phyloP scores from a whole-genome alignment of 1,284 basidiomycete genomes.

The Cutaneotrichosporon mucoides region DNA sequence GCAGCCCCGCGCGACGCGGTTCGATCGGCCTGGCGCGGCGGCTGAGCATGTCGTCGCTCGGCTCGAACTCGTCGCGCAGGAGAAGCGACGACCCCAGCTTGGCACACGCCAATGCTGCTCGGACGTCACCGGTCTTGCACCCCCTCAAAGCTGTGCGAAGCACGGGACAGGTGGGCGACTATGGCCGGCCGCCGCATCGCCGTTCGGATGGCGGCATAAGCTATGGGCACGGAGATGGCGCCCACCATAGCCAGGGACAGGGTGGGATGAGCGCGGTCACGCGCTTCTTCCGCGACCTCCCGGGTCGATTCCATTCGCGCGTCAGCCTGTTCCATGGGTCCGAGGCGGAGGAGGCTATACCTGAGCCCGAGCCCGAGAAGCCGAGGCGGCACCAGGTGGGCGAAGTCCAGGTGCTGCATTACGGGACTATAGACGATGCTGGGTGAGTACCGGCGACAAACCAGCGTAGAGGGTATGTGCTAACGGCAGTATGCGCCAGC shows the following conservation, averaged over 20 bases:
- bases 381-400: slow-evolving; percentile 32
- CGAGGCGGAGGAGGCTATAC: neutral
- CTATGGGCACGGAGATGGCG: neutral
- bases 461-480: no score
- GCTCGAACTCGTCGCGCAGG: neutral
- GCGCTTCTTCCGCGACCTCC: slow-evolving; percentile 36
- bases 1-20: neutral
- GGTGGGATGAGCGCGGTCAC: slow-evolving; percentile 15
- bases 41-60: neutral
- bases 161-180: neutral
- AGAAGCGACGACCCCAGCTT: neutral
- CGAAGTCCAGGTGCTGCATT: slow-evolving; percentile 47
- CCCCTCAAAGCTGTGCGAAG: neutral
- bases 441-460: slow-evolving; percentile 14
- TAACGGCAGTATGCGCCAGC: slow-evolving; percentile 31
- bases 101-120: neutral
- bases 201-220: neutral
- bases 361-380: neutral
- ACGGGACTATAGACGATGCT: slow-evolving; percentile 48
- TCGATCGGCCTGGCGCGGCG: neutral
- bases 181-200: neutral
- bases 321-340: slow-evolving; percentile 11
- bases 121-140: neutral
- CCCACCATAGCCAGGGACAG: neutral
- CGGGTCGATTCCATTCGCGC: slow-evolving; percentile 30